Evolutionary conservation across 805 yeast species (phyloP).

Genomic region (Cyberlindnera petersonii): DNA sequence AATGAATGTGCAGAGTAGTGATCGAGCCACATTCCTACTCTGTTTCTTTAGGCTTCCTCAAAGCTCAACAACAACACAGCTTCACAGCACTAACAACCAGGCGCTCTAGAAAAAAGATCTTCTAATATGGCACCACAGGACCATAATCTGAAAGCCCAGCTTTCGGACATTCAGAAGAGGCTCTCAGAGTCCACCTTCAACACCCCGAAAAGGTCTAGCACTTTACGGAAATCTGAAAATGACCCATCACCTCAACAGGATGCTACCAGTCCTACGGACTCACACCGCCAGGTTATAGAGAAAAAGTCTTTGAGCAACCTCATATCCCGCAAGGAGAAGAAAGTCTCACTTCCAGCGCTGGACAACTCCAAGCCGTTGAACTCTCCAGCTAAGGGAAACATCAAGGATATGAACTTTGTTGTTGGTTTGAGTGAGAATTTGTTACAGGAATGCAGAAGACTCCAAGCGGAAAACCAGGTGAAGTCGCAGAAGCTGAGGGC

Average conservation of each 20-base stretch:
- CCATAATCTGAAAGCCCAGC: slow-evolving; percentile 37
- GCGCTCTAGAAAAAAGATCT: no score
- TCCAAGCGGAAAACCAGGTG: slow-evolving; percentile 60
- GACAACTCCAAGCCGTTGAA: slow-evolving; percentile 22
- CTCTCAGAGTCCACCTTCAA: slow-evolving; percentile 30
- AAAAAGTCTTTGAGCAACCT: slow-evolving; percentile 20
- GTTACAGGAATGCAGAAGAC: slow-evolving; percentile 63
- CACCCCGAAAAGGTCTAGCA: slow-evolving; percentile 22
- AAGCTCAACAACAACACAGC: slow-evolving; percentile 6
- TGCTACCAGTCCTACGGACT: slow-evolving; percentile 6
- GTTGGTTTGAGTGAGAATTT: slow-evolving; percentile 72
- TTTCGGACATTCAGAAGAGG: slow-evolving; percentile 40
- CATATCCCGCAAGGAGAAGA: slow-evolving; percentile 24
- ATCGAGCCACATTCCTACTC: slow-evolving; percentile 4
- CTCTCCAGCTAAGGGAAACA: slow-evolving; percentile 26
- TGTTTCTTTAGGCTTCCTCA: slow-evolving; percentile 1
- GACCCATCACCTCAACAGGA: slow-evolving; percentile 5
- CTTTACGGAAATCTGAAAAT: slow-evolving; percentile 13
- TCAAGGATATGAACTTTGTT: slow-evolving; percentile 66
- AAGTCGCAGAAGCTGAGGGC: slow-evolving; percentile 38
- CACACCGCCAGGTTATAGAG: slow-evolving; percentile 1
- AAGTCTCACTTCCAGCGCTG: slow-evolving; percentile 26
- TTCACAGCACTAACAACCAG: no score
- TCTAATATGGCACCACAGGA: slow-evolving; percentile 22
- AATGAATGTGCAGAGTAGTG: no score